Conservation (phyloP, 225 moss, liverwort and hornwort species). For the Pseudisothecium myosuroides region DNA sequence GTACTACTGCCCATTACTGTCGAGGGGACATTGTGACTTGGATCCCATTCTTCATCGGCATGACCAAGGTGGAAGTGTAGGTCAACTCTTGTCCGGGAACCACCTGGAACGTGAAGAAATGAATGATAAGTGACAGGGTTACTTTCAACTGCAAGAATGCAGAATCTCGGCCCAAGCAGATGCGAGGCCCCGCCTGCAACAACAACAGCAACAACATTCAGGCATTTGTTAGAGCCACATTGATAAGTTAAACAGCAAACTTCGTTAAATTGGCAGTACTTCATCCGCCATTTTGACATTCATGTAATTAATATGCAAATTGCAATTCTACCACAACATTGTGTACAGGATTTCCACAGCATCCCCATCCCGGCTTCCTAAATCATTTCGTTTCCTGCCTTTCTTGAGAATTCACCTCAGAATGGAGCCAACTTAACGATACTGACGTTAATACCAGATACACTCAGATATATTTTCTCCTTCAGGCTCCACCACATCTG, state of each 20-base stretch:
- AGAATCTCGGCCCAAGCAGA: slow-evolving; percentile 73
- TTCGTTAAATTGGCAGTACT: background rate
- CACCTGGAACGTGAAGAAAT: slow-evolving; percentile 49
- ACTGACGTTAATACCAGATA: background rate
- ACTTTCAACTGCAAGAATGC: slow-evolving; percentile 71
- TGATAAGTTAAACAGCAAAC: slow-evolving; percentile 36
- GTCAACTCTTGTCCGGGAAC: slow-evolving; percentile 22
- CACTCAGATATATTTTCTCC: background rate
- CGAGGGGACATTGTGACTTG: slow-evolving; percentile 5
- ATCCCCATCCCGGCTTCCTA: background rate
- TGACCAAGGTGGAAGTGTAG: background rate
- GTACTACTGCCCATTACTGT: background rate
- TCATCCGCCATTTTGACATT: background rate
- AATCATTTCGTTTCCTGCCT: background rate
- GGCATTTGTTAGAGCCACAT: background rate
- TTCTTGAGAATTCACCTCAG: slow-evolving; percentile 2
- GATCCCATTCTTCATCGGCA: slow-evolving; percentile 16
- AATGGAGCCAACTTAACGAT: background rate
- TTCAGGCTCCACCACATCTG: background rate
- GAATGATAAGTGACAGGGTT: slow-evolving; percentile 28
- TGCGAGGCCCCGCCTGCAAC: slow-evolving; percentile 68
- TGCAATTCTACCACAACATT: background rate
- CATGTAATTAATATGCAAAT: background rate
- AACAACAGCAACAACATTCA: background rate
- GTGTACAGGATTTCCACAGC: no score